Evolutionary conservation across 805 yeast species (phyloP).

Genomic region (Starmerella geochares): DNA sequence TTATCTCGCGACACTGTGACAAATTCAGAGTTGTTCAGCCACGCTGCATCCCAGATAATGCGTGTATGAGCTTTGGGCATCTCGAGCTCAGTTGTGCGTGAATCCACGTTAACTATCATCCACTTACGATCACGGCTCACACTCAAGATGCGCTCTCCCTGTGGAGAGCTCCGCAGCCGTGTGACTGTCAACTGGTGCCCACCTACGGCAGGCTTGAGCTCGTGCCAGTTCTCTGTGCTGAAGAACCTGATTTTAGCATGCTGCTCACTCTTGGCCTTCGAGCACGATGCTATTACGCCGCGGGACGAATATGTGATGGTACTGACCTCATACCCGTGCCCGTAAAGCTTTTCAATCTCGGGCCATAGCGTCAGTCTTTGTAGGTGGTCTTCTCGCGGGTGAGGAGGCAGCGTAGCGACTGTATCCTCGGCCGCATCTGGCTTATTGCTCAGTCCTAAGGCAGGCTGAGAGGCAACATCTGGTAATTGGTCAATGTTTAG

Average conservation of each 20-base stretch:
- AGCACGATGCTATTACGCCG: conserved; percentile 70
- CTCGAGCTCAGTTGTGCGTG: conserved; percentile 22
- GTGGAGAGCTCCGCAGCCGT: conserved; percentile 62
- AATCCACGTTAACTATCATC: conserved; percentile 54
- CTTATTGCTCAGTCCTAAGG: conserved; percentile 84
- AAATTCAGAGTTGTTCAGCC: conserved; percentile 49
- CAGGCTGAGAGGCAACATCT: conserved; percentile 83
- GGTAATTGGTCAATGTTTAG: conserved; percentile 39
- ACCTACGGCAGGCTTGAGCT: conserved; percentile 40
- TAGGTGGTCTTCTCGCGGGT: conserved; percentile 83
- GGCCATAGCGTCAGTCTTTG: conserved; percentile 93
- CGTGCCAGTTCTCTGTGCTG: conserved; percentile 48
- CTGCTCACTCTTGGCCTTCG: conserved; percentile 69
- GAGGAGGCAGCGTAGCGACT: conserved; percentile 34
- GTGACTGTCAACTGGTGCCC: conserved; percentile 76
- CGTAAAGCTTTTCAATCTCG: conserved; percentile 85
- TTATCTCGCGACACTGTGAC: conserved; percentile 84
- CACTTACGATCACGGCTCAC: conserved; percentile 86
- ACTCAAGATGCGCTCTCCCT: conserved; percentile 52
- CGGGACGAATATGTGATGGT: conserved; percentile 63
- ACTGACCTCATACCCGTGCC: conserved; percentile 92
- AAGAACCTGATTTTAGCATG: conserved; percentile 82
- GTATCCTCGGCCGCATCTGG: conserved; percentile 41
- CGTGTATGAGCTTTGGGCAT: conserved; percentile 75
- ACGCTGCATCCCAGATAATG: conserved; percentile 90